Evolutionary conservation across 208 protist genomes (phyloP).

Genomic region (Leishmania aethiopica): DNA sequence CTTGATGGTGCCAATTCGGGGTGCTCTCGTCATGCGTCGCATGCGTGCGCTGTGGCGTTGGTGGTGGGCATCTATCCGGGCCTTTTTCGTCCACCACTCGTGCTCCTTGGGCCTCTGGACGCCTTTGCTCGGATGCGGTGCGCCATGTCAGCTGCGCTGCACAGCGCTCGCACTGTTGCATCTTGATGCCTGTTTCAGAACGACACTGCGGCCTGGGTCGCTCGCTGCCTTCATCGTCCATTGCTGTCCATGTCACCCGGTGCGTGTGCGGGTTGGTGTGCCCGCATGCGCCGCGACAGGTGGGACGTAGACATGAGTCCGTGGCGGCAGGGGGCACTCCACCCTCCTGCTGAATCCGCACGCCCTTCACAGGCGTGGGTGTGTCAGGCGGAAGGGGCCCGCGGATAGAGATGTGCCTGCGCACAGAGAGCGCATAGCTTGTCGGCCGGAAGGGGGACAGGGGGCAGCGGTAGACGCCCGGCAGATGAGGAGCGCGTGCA

Average conservation of each 20-base stretch:
- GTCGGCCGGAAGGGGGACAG: not conserved
- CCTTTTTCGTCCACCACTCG: not conserved
- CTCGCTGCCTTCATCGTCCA: not conserved
- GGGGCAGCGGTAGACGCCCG: not conserved
- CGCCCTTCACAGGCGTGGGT: too few species aligned
- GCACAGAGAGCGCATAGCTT: not conserved
- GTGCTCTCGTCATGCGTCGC: not conserved
- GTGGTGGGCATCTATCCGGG: not conserved
- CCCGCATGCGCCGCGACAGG: not conserved
- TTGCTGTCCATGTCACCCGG: not conserved
- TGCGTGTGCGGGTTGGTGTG: not conserved
- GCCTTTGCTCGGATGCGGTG: not conserved
- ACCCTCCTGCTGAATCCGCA: not conserved
- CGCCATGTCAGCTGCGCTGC: not conserved
- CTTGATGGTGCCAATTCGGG: not conserved
- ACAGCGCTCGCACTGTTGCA: not conserved
- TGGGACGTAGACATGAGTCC: not conserved
- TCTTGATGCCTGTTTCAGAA: not conserved
- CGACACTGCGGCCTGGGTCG: not conserved
- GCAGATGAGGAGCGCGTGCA: not conserved
- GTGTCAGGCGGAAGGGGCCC: too few species aligned
- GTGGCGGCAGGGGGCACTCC: not conserved
- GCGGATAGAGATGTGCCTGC: not conserved
- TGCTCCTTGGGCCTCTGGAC: not conserved
- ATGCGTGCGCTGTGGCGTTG: not conserved